phyloP scores from a whole-genome alignment of 2,329 filamentous ascomycete genomes.

The Neonectria hederae region DNA sequence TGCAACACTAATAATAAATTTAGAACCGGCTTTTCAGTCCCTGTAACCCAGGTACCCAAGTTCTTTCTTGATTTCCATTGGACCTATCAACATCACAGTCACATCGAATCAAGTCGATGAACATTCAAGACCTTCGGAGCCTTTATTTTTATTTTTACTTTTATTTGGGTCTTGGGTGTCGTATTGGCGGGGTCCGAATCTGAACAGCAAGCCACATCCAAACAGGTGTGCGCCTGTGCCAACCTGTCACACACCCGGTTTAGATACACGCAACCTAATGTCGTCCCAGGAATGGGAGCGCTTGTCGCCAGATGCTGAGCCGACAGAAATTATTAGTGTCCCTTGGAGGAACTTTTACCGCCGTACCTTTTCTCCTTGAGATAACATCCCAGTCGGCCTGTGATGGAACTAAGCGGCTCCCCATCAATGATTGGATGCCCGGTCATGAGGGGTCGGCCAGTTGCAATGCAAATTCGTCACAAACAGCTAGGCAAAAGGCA shows the following conservation, averaged over 20 bases:
- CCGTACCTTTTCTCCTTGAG: slow-evolving; percentile 28
- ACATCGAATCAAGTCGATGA: neutral
- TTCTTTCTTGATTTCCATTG: slow-evolving; percentile 2
- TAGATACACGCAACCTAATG: slow-evolving; percentile 12
- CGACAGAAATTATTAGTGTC: slow-evolving; percentile 18
- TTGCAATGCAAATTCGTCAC: slow-evolving; percentile 39
- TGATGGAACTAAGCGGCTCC: slow-evolving; percentile 31
- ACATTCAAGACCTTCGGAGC: neutral
- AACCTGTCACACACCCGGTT: slow-evolving; percentile 11
- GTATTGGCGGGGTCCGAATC: neutral
- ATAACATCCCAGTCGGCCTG: slow-evolving; percentile 28
- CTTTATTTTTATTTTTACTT: neutral
- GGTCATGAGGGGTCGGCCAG: slow-evolving; percentile 24
- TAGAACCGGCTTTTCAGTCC: slow-evolving; percentile 18
- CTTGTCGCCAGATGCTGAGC: slow-evolving; percentile 31
- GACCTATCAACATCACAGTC: neutral
- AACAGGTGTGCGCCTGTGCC: neutral
- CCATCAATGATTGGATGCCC: slow-evolving; percentile 31
- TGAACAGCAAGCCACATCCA: neutral
- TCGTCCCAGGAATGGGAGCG: slow-evolving; percentile 17
- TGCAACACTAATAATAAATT: slow-evolving; percentile 25
- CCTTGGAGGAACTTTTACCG: slow-evolving; percentile 23
- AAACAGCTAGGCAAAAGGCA: slow-evolving; percentile 24
- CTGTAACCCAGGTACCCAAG: slow-evolving; percentile 3
- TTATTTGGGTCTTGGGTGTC: neutral